Base-by-base conservation (phyloP, 495 filamentous ascomycete species). In the Aspergillus mulundensis region DNA sequence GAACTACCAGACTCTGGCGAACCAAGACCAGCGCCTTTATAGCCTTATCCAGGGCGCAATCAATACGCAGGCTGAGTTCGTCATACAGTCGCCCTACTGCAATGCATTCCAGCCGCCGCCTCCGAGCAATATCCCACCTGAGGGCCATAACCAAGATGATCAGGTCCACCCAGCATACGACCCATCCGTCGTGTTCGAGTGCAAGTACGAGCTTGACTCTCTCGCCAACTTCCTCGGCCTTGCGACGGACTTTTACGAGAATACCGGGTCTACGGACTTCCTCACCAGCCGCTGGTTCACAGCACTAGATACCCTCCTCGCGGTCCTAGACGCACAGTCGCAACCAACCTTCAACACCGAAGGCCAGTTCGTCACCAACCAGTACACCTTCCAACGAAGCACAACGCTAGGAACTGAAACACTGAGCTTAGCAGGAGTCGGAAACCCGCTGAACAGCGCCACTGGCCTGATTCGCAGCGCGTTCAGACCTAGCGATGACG, bases 191-290 rank as follows among this genome's bases (percentile, higher is more conserved):
- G 94, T 99, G 10, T 99, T 94, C 63, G 94, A 99, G 69, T 99
- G 94, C 81, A 99, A 99, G 72, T 99, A 97, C 71, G 94, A 99
- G 73, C 82, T 99, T 6, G 94, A 99, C 69, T 97, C 92, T 1
- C 80, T 99, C 0, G 94, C 91, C 3, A 84, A 90, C 66, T 99
- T 99, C 72, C 84, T 99, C 12, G 80, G 87, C 5, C 73, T 99
- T 38, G 83, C 80, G 1, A 96, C 93, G 58, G 84, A 94, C 44
- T 99, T 96, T 74, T 76, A 94, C 67, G 82, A 87, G 19, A 81
- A 86, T 64, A 96, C 91, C 0, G 80, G 79, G 12, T 92, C 88
- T 12, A 87, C 73, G 5, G 86, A 86, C 19, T 96, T 93, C 61
- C 66, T 97, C 42, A 91, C 81, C 2, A 63, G 80, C 18, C 80